Percentiles rank a stretch among this genome's conserved stretches.
phyloP scores from a whole-genome alignment of 768 basidiomycete species.

The Xanthoconium purpureum region DNA sequence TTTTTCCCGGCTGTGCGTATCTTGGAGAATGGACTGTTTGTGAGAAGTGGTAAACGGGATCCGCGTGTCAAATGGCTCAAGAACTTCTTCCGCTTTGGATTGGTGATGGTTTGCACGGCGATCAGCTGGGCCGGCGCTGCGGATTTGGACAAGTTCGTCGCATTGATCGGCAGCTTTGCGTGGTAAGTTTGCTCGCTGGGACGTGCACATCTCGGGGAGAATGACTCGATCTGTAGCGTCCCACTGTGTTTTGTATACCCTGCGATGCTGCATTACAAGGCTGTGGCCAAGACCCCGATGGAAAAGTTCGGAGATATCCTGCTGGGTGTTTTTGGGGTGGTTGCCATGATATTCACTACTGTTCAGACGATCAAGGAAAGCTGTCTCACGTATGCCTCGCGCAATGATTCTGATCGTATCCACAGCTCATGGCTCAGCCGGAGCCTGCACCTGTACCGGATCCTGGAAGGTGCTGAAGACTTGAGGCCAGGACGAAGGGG shows the following conservation, averaged over 20 bases:
- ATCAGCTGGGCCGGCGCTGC: conserved; percentile 80
- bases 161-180: conserved; percentile 89
- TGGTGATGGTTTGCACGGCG: conserved; percentile 77
- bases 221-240: conserved; percentile 49
- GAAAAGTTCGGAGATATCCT: conserved; percentile 67
- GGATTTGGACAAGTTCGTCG: conserved; percentile 95
- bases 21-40: conserved; percentile 93
- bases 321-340: conserved; percentile 71
- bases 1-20: conserved; percentile 98
- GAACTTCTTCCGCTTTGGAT: conserved; percentile 78
- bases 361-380: conserved; percentile 67
- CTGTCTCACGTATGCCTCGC: not conserved
- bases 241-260: conserved; percentile 95
- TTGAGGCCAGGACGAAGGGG: not conserved
- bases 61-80: conserved; percentile 91
- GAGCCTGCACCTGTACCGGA: conserved; percentile 37
- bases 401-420: conserved; percentile 8
- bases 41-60: conserved; percentile 80
- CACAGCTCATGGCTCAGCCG: conserved; percentile 57
- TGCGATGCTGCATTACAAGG: conserved; percentile 87
- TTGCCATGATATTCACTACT: conserved; percentile 77
- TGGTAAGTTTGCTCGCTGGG: conserved; percentile 53
- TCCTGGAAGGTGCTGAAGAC: conserved; percentile 31
- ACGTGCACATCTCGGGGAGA: conserved; percentile 1
- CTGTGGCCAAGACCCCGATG: conserved; percentile 68